A percentile compares a stretch with the other conserved stretches of the same genome.
These are phyloP conservation scores for Juglanconis oblonga DNA, from an alignment of 2,329 filamentous ascomycete species.

Conservation along the genomic window DNA sequence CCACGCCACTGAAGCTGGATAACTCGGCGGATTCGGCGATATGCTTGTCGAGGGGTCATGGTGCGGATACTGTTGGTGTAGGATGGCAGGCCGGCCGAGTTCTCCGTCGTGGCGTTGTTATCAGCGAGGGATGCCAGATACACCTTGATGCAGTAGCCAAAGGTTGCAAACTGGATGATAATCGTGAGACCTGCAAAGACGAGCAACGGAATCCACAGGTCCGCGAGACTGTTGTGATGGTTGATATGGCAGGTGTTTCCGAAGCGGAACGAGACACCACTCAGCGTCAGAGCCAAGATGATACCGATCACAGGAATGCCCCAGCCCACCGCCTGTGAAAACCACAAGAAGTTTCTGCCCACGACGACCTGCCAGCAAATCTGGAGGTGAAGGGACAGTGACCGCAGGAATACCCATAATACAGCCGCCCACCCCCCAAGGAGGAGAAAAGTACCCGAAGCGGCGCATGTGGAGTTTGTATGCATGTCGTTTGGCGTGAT, in stretches of 20 bases:
- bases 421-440: slow-evolving; percentile 81
- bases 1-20: slow-evolving; percentile 93
- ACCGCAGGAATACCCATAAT: slow-evolving; percentile 88
- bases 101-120: slow-evolving; percentile 65
- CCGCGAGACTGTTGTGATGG: slow-evolving; percentile 75
- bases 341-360: slow-evolving; percentile 85
- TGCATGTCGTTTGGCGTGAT: slow-evolving; percentile 96
- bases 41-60: slow-evolving; percentile 81
- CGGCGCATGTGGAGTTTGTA: slow-evolving; percentile 75
- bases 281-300: slow-evolving; percentile 73
- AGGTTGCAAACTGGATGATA: slow-evolving; percentile 80
- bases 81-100: slow-evolving; percentile 65
- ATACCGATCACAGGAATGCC: slow-evolving; percentile 76
- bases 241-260: slow-evolving; percentile 93
- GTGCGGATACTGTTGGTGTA: slow-evolving; percentile 74
- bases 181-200: slow-evolving; percentile 73
- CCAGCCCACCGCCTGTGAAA: slow-evolving; percentile 78
- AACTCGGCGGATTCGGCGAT: slow-evolving; percentile 80
- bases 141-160: slow-evolving; percentile 90
- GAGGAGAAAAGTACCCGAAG: slow-evolving; percentile 82
- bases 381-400: slow-evolving; percentile 89
- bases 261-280: slow-evolving; percentile 92
- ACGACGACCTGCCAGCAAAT: slow-evolving; percentile 97
- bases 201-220: slow-evolving; percentile 88
- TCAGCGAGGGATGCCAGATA: slow-evolving; percentile 84